Evolutionary conservation across 768 basidiomycete species (phyloP).

Genomic region (Gelatoporia subvermispora): DNA sequence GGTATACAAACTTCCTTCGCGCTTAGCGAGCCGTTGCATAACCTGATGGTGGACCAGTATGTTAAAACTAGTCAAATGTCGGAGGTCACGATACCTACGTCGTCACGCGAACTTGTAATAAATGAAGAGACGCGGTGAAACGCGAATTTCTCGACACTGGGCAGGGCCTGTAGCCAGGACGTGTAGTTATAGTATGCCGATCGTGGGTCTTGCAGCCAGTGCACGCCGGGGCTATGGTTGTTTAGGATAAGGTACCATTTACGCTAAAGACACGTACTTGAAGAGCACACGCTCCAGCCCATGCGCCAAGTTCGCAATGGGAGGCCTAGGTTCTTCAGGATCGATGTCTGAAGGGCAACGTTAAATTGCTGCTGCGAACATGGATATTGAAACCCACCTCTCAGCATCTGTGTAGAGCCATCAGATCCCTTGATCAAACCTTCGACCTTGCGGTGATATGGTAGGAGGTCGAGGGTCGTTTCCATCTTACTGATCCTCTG

Average conservation of each 20-base stretch:
- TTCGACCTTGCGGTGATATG: no score
- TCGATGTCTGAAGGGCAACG: no score
- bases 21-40: constrained; percentile 53
- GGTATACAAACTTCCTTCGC: constrained; percentile 55
- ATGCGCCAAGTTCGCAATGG: constrained; percentile 60
- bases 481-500: no score
- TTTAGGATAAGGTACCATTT: background rate
- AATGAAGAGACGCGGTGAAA: constrained; percentile 76
- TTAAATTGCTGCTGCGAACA: no score
- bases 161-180: constrained; percentile 65
- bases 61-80: background rate
- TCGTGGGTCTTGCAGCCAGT: constrained; percentile 83
- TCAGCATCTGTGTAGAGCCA: no score
- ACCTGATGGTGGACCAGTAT: constrained; percentile 40
- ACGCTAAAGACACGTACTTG: constrained; percentile 56
- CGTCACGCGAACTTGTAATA: constrained; percentile 72
- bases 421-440: no score
- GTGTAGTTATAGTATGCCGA: constrained; percentile 85
- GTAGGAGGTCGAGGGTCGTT: no score
- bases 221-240: constrained; percentile 68
- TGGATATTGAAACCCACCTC: no score
- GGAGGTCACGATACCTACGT: constrained; percentile 34
- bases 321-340: constrained; percentile 26
- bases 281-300: constrained; percentile 69
- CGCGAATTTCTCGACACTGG: constrained; percentile 76